These are phyloP conservation scores for Aureobasidium sp. DNA, from an alignment of 2,329 filamentous ascomycete genomes.

Conservation along the genomic window DNA sequence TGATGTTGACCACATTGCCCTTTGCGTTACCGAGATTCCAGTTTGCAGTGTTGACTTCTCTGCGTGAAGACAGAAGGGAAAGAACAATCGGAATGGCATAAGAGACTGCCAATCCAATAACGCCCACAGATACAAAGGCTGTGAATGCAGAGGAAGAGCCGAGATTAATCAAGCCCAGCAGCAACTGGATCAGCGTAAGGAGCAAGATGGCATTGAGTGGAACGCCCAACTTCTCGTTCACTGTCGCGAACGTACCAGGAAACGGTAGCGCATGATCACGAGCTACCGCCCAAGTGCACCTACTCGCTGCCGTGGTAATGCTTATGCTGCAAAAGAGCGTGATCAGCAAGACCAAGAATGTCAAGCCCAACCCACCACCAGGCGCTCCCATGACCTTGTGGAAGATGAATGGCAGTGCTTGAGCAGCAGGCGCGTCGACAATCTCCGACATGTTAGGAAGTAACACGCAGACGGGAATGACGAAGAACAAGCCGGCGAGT, in stretches of 20 bases:
- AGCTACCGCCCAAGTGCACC: conserved; percentile 41
- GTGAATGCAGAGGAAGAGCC: conserved; percentile 43
- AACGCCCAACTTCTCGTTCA: conserved; percentile 32
- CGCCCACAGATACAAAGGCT: conserved; percentile 48
- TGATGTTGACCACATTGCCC: conserved; percentile 21
- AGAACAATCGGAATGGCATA: conserved; percentile 52
- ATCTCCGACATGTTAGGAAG: conserved; percentile 43
- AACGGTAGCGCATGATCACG: conserved; percentile 40
- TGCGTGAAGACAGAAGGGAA: conserved; percentile 39
- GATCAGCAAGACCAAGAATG: conserved; percentile 45
- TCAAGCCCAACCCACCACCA: conserved; percentile 41
- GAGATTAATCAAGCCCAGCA: conserved; percentile 45
- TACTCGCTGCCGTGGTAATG: conserved; percentile 45
- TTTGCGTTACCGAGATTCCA: conserved; percentile 19
- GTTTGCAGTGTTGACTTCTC: conserved; percentile 19
- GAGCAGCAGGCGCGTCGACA: conserved; percentile 38
- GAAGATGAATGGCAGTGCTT: conserved; percentile 48
- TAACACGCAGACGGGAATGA: conserved; percentile 48
- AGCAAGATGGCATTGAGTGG: conserved; percentile 39
- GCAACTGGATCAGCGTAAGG: conserved; percentile 41
- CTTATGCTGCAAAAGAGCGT: conserved; percentile 49
- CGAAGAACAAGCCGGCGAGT: conserved; percentile 49
- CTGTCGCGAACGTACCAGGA: conserved; percentile 30
- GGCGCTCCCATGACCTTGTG: conserved; percentile 43
- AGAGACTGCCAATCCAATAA: conserved; percentile 49